phyloP scores from a whole-genome alignment of 116 monocot species.

The Trichopus zeylanicus region DNA sequence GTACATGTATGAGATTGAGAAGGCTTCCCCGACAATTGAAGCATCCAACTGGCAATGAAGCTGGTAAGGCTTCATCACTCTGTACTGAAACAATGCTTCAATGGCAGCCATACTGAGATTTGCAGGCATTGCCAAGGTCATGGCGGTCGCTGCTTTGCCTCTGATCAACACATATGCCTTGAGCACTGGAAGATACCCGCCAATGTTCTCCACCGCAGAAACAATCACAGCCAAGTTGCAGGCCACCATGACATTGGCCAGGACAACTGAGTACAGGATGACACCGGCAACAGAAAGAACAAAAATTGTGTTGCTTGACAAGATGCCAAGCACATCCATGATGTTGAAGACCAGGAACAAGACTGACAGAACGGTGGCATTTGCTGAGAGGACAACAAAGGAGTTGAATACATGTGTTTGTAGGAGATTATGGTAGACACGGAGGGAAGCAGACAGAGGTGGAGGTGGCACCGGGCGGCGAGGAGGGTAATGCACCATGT shows the following conservation, averaged over 20 bases:
- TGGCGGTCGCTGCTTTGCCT: constrained; percentile 32
- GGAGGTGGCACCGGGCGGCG: not conserved
- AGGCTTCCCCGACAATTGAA: constrained; percentile 40
- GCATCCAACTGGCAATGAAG: constrained; percentile 2
- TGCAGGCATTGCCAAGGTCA: constrained; percentile 46
- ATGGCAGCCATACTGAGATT: constrained; percentile 51
- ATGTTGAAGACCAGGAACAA: constrained; percentile 46
- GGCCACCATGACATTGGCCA: constrained; percentile 45
- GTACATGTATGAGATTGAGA: constrained; percentile 54
- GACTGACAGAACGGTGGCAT: constrained; percentile 47
- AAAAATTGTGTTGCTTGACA: constrained; percentile 9
- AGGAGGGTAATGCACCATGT: constrained; percentile 6
- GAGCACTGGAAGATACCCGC: constrained; percentile 37
- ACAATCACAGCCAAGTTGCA: constrained; percentile 66
- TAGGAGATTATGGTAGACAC: constrained; percentile 36
- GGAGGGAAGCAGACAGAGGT: constrained; percentile 14
- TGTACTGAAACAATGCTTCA: constrained; percentile 70
- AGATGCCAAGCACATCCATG: constrained; percentile 22
- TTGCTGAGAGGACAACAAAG: constrained; percentile 51
- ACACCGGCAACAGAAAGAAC: constrained; percentile 31
- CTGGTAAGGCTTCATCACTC: constrained; percentile 46
- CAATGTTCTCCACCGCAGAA: constrained; percentile 45
- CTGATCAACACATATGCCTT: constrained; percentile 51
- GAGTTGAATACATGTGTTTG: constrained; percentile 45
- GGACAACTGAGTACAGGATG: constrained; percentile 44